Conservation (phyloP, 768 basidiomycete genomes). For the Amanita inopinata region DNA sequence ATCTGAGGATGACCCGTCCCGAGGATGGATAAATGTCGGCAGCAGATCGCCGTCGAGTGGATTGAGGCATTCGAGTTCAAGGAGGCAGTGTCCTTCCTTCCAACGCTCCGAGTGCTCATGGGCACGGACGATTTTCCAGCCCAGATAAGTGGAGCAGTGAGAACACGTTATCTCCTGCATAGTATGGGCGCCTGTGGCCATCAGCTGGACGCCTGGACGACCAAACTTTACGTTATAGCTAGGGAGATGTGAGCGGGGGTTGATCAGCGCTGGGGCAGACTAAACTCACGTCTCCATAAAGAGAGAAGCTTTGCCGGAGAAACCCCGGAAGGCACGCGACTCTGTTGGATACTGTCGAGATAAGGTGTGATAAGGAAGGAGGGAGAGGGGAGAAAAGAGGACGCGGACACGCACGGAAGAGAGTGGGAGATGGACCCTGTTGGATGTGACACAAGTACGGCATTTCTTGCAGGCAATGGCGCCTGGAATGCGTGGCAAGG, state of each 20-base stretch:
- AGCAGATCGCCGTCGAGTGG: conserved; percentile 2
- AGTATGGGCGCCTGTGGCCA: conserved; percentile 56
- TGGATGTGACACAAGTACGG: conserved; percentile 33
- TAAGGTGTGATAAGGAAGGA: background rate
- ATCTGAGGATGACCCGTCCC: conserved; percentile 23
- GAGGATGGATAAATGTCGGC: conserved; percentile 12
- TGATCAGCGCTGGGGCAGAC: background rate
- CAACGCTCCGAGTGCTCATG: conserved; percentile 47
- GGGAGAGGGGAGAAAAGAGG: background rate
- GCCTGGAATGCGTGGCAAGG: conserved; percentile 39
- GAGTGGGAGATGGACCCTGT: conserved; percentile 29
- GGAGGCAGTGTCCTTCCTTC: conserved; percentile 50
- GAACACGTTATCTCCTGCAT: conserved; percentile 47
- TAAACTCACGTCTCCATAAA: conserved; percentile 43
- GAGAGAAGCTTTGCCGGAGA: conserved; percentile 48
- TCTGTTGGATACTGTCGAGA: conserved; percentile 30
- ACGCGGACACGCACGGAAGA: conserved; percentile 24
- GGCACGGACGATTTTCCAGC: conserved; percentile 54
- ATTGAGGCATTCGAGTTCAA: conserved; percentile 47
- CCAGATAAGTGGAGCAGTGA: conserved; percentile 42
- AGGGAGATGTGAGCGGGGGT: background rate
- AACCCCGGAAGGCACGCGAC: conserved; percentile 42
- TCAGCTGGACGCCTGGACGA: conserved; percentile 41
- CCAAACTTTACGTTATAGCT: conserved; percentile 40
- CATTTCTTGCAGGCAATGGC: conserved; percentile 38